A percentile compares a stretch with the other conserved stretches of the same genome.
These are phyloP conservation scores for Triangularia verruculosa DNA, from an alignment of 2,329 filamentous ascomycete species.

Conservation along the genomic window DNA sequence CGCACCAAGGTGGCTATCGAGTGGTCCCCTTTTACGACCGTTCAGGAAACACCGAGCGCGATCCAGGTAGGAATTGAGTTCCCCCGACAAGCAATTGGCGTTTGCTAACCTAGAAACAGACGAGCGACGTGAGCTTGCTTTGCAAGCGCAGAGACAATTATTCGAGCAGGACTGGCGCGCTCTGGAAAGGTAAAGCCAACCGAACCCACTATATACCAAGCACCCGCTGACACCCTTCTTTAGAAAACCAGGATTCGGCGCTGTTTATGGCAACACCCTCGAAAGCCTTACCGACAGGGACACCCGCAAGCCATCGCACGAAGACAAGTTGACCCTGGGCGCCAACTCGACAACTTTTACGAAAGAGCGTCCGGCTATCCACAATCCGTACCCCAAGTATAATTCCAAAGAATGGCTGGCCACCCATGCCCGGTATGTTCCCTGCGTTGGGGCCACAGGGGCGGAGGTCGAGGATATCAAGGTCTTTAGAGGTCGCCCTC, in stretches of 20 bases:
- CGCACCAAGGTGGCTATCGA: constrained; percentile 10
- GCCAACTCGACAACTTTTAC: constrained; percentile 36
- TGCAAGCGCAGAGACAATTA: constrained; percentile 23
- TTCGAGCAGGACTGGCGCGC: constrained; percentile 42
- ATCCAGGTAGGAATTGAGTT: constrained; percentile 13
- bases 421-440: constrained; percentile 56
- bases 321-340: constrained; percentile 31
- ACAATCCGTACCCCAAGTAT: constrained; percentile 71
- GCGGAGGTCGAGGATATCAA: constrained; percentile 58
- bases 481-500: constrained; percentile 60
- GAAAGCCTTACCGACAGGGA: constrained; percentile 44
- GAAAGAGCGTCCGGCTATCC: constrained; percentile 51
- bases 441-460: constrained; percentile 65
- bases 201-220: neutral
- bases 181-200: constrained; percentile 34
- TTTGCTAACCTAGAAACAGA: constrained; percentile 12
- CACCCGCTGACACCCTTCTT: neutral
- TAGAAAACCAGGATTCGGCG: constrained; percentile 46
- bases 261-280: constrained; percentile 57
- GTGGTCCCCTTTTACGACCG: neutral
- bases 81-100: neutral
- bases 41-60: constrained; percentile 8
- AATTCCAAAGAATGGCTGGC: constrained; percentile 58
- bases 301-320: constrained; percentile 28
- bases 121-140: constrained; percentile 14